These are phyloP conservation scores for Albizia julibrissin DNA, from an alignment of 306 rosid species.

Conservation along the genomic window DNA sequence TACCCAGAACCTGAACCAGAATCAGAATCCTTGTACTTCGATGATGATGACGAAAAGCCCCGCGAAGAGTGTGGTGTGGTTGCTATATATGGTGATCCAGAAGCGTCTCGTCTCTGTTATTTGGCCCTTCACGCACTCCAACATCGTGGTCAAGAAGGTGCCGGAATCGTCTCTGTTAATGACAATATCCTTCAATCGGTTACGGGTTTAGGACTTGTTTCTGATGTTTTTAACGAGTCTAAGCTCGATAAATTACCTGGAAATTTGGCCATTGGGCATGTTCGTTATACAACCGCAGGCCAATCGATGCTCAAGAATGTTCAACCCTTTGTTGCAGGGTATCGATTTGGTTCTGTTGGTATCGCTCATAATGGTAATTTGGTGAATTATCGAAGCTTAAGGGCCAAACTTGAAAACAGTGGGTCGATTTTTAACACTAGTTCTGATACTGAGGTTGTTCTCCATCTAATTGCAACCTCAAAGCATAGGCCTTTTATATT, in stretches of 20 bases:
- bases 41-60: slow-evolving; percentile 63
- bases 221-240: slow-evolving; percentile 69
- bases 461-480: slow-evolving; percentile 88
- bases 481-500: slow-evolving; percentile 66
- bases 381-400: slow-evolving; percentile 67
- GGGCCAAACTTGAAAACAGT: slow-evolving; percentile 63
- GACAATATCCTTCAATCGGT: slow-evolving; percentile 56
- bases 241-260: slow-evolving; percentile 70
- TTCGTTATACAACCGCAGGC: slow-evolving; percentile 86
- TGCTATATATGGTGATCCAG: slow-evolving; percentile 79
- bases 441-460: slow-evolving; percentile 89
- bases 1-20: not conserved
- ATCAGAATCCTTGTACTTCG: not conserved
- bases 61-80: slow-evolving; percentile 96
- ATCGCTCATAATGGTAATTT: slow-evolving; percentile 92
- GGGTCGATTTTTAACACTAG: slow-evolving; percentile 86
- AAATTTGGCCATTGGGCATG: slow-evolving; percentile 73
- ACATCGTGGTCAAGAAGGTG: slow-evolving; percentile 98
- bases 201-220: slow-evolving; percentile 82
- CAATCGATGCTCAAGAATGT: slow-evolving; percentile 80
- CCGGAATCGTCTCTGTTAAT: slow-evolving; percentile 72
- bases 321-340: slow-evolving; percentile 87
- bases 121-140: slow-evolving; percentile 92
- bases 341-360: slow-evolving; percentile 83
- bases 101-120: slow-evolving; percentile 73